These are phyloP conservation scores for Plasmodium cynomolgi DNA, from an alignment of 169 alveolate genomes.

Conservation along the genomic window DNA sequence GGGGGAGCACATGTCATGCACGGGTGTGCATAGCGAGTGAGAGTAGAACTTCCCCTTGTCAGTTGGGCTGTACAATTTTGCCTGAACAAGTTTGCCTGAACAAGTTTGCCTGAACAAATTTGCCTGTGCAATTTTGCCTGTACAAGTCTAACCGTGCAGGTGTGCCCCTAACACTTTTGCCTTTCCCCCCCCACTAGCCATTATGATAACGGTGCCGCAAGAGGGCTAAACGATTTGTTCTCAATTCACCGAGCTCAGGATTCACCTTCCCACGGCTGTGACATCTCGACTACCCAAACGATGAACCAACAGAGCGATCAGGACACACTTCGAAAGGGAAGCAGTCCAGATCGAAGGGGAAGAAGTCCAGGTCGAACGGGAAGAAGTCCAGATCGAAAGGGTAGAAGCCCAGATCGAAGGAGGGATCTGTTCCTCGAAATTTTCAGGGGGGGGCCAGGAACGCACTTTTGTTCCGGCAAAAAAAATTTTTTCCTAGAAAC, in stretches of 20 bases:
- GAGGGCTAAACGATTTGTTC: neutral
- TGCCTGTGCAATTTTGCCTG: neutral
- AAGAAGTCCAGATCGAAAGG: neutral
- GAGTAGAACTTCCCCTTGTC: neutral
- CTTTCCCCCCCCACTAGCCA: neutral
- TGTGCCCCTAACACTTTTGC: too few relatives aligned
- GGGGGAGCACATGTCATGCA: neutral
- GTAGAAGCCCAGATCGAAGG: neutral
- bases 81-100: too few relatives aligned
- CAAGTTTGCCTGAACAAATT: too few relatives aligned
- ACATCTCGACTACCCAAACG: neutral
- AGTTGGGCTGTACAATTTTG: neutral
- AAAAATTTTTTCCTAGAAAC: slow-evolving; percentile 42
- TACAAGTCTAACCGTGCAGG: too few relatives aligned
- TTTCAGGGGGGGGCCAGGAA: slow-evolving; percentile 66
- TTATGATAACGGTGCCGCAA: neutral
- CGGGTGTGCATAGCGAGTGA: neutral
- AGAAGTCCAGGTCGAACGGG: neutral
- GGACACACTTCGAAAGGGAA: too few relatives aligned
- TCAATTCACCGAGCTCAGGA: neutral
- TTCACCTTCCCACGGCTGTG: neutral
- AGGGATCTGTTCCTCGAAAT: slow-evolving; percentile 15
- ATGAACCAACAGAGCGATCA: neutral
- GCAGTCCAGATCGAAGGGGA: neutral
- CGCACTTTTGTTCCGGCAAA: slow-evolving; percentile 21